Percentiles rank a stretch among this genome's conserved stretches.
phyloP scores from a whole-genome alignment of 257 asterid genomes.

The Salvia rosmarinus region DNA sequence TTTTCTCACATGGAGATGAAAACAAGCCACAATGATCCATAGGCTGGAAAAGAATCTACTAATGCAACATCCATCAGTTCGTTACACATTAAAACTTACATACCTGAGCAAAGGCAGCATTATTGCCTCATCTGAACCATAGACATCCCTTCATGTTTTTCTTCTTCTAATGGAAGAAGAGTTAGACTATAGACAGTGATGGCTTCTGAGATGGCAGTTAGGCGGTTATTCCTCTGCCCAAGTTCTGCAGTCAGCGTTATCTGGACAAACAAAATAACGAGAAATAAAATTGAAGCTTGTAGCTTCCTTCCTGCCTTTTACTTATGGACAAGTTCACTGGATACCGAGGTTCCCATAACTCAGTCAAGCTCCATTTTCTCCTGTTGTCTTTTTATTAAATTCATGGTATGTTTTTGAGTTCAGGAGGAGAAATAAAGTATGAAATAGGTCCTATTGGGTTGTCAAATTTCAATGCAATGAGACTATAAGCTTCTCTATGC shows the following conservation, averaged over 20 bases:
- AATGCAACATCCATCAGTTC: background rate
- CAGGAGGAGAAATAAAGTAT: background rate
- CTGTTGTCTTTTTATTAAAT: background rate
- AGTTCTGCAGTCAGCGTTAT: background rate
- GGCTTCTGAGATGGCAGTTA: background rate
- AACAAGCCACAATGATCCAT: background rate
- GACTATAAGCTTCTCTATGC: background rate
- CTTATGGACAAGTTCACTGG: background rate
- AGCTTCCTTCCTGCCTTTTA: background rate
- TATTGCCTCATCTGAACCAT: background rate
- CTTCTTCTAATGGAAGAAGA: conserved; percentile 8
- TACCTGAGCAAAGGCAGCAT: background rate
- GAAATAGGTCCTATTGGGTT: background rate
- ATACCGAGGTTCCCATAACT: background rate
- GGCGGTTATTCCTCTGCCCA: background rate
- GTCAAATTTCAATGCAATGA: background rate
- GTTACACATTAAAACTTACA: background rate
- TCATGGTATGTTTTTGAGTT: background rate
- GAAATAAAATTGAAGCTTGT: background rate
- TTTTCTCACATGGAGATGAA: conserved; percentile 6
- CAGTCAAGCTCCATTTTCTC: background rate
- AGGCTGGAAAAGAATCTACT: background rate
- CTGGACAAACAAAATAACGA: background rate
- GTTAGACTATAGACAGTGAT: background rate
- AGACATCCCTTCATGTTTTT: background rate